Base-by-base conservation (phyloP, 148 eudicot genomes). In the Camellia granthamiana region DNA sequence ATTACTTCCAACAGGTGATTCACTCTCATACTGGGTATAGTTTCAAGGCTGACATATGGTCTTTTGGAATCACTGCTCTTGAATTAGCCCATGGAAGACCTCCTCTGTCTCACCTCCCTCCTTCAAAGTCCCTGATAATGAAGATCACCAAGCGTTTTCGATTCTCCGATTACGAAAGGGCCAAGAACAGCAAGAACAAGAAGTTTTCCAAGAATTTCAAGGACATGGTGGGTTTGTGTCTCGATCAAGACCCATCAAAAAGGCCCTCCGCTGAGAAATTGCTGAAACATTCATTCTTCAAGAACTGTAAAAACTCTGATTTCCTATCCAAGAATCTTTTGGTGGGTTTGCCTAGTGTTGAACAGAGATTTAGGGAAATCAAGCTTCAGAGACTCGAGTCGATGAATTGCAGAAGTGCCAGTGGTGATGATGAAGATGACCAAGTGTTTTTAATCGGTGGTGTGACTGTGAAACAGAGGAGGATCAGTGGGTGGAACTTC, bases 401-500 rank as follows among this genome's bases (percentile, higher is more conserved):
- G 1, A 30, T 81, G 44, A 83, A 59, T 11, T 79, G 80, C 18
- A 77, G 59, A 1, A 77, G 74, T 44, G 87, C 77, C 38, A 86
- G 73, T 0, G 87, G 79, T 49, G 91, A 83, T 13, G 87, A 77
- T 7, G 88, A 86, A 0, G 86, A 84, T 0, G 58, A 69, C 1
- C 85, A 77, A 54, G 88, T 68, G 30, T 74, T 21, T 52, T n/a
- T 61, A 4, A 49, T 38, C 14, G 75, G 75, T 0, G 19, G 9
- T 16, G 42, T 30, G 38, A 30, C 5, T 56, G 80, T 30, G 73
- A 91, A 83, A 58, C 89, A 91, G n/a, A 90, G 95, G 79, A 90
- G 97, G 85, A 85, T 93, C 23, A 91, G 95, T 82, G 97, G 97
- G 18, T 93, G 95, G 97, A 93, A 93, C 75, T 93, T 93, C 76